These are phyloP conservation scores for Thymus mandschuricus DNA, from an alignment of 257 asterid genomes.

Conservation along the genomic window DNA sequence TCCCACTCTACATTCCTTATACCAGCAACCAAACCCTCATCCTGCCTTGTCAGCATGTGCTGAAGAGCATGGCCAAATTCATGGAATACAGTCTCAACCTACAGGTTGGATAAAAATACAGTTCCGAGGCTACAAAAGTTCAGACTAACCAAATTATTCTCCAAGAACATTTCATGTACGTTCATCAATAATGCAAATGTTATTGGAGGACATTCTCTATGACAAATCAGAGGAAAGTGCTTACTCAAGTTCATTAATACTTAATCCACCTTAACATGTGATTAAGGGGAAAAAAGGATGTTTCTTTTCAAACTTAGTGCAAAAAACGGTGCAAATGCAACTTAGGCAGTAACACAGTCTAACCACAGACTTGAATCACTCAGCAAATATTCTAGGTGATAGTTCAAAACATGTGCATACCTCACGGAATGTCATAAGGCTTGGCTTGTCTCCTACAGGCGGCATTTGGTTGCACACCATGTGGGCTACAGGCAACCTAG, in stretches of 20 bases:
- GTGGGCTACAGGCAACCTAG: constrained; percentile 95
- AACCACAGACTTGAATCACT: constrained; percentile 12
- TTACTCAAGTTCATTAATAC: constrained; percentile 4
- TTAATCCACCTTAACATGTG: not conserved
- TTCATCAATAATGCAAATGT: not conserved
- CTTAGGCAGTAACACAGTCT: constrained; percentile 8
- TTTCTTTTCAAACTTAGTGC: constrained; percentile 9
- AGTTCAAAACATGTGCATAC: constrained; percentile 44
- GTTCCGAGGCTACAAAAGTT: not conserved
- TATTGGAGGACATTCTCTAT: not conserved
- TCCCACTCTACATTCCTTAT: constrained; percentile 95
- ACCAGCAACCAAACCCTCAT: constrained; percentile 99
- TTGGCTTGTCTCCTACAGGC: constrained; percentile 98
- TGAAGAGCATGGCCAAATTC: constrained; percentile 99
- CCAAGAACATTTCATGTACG: constrained; percentile 5
- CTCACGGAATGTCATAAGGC: constrained; percentile 98
- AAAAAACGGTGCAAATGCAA: constrained; percentile 19
- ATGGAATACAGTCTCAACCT: constrained; percentile 99
- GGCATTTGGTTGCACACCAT: constrained; percentile 99
- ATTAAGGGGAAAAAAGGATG: constrained; percentile 9
- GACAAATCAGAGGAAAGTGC: not conserved
- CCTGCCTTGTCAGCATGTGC: constrained; percentile 96
- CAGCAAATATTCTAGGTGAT: constrained; percentile 21
- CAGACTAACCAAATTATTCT: constrained; percentile 2
- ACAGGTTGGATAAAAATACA: constrained; percentile 27